Evolutionary conservation across 2,329 filamentous ascomycete species (phyloP).

Genomic region (Geosmithia morbida): DNA sequence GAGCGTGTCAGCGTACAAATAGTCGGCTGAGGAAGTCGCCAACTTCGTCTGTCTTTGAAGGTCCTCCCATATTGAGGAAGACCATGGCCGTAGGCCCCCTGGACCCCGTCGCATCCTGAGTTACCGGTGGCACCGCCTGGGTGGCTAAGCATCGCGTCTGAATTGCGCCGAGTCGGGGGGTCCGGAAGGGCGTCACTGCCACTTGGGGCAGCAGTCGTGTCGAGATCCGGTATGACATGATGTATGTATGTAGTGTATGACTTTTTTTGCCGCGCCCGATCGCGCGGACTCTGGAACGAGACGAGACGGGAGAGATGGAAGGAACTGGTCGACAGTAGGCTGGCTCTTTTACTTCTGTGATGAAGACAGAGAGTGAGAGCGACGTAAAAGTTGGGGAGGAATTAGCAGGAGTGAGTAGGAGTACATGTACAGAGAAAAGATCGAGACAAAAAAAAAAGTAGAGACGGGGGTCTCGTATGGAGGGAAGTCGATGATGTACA

Average conservation of each 20-base stretch:
- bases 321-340: no score
- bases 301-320: no score
- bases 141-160: conserved; percentile 20
- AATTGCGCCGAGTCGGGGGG: conserved; percentile 5
- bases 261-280: background rate
- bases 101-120: conserved; percentile 55
- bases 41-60: conserved; percentile 77
- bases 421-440: background rate
- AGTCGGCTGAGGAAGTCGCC: conserved; percentile 78
- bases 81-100: conserved; percentile 93
- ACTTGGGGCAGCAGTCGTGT: conserved; percentile 12
- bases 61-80: conserved; percentile 98
- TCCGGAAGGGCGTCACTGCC: conserved; percentile 10
- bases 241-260: background rate
- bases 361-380: no score
- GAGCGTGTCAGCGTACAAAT: conserved; percentile 49
- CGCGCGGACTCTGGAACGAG: no score
- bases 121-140: conserved; percentile 57
- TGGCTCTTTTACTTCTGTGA: no score
- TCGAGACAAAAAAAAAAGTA: background rate
- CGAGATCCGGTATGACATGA: conserved; percentile 17
- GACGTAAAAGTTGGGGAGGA: background rate
- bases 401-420: background rate
- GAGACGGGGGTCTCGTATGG: background rate
- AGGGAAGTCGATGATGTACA: conserved; percentile 1